These are phyloP conservation scores for Mucor plumbeus DNA, from an alignment of 371 early-diverging fungal genomes.

Conservation along the genomic window DNA sequence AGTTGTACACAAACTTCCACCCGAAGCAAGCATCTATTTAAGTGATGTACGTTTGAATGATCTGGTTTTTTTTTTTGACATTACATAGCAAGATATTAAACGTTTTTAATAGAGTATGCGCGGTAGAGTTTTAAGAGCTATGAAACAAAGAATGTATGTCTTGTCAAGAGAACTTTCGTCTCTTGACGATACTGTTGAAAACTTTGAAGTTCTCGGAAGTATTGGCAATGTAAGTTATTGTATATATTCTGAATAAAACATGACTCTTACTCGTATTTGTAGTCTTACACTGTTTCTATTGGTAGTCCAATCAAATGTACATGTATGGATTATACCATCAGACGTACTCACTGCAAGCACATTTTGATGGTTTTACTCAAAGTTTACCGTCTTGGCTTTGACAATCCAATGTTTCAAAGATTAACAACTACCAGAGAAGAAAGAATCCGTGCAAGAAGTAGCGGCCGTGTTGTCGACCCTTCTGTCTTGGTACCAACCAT, in stretches of 20 bases:
- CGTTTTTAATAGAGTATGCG: slow-evolving; percentile 20
- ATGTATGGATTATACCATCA: slow-evolving; percentile 28
- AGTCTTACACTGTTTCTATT: slow-evolving; percentile 39
- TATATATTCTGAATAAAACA: not conserved
- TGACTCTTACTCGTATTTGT: not conserved
- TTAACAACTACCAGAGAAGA: slow-evolving; percentile 1
- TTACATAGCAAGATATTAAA: not conserved
- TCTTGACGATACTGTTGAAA: slow-evolving; percentile 9
- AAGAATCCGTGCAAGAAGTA: slow-evolving; percentile 7
- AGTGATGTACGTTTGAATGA: slow-evolving; percentile 3
- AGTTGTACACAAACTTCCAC: slow-evolving; percentile 8
- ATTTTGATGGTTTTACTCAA: slow-evolving; percentile 38
- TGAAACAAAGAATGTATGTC: slow-evolving; percentile 40
- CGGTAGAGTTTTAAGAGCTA: slow-evolving; percentile 31
- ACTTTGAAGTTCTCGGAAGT: slow-evolving; percentile 43
- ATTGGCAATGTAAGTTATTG: slow-evolving; percentile 40
- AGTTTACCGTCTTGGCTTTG: slow-evolving; percentile 34
- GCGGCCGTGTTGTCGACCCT: slow-evolving; percentile 13
- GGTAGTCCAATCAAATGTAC: slow-evolving; percentile 22
- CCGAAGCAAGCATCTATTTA: slow-evolving; percentile 14
- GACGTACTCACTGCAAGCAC: slow-evolving; percentile 40
- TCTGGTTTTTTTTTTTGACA: not conserved
- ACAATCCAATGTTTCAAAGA: not conserved
- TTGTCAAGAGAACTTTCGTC: slow-evolving; percentile 15
- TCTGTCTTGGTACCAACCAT: slow-evolving; percentile 23